Evolutionary conservation across 352 stramenopile species (phyloP), one percentile per base, ranked within the genome.

Genomic region (Phytophthora syringae): DNA sequence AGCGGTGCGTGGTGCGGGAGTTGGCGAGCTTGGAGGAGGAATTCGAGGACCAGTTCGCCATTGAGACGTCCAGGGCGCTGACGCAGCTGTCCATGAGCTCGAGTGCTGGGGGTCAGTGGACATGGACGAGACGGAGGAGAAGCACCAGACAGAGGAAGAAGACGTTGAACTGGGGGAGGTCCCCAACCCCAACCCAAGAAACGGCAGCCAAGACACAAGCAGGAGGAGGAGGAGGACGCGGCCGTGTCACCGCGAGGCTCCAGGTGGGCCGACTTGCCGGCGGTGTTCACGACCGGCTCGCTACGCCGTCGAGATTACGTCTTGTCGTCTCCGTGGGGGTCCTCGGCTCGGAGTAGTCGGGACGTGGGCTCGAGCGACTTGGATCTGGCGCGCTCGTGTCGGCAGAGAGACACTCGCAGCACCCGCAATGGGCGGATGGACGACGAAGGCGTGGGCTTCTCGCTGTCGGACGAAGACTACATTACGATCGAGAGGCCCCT

Each of bases 401-500:
- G 57, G 36, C 68, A 73, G 40, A 32, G 51, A 20, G 70, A 77
- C 27, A 69, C 76, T 16, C 63, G 79, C 2, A 86, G 67, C 52
- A 80, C 71, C 27, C 62, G 77, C 0, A 63, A 81, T 43, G 74
- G 68, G 18, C 70, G 65, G 7, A 60, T 76, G 52, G 56, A 72
- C 47, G 64, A 76, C 9, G 60, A 70, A 64, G 59, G 72, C 32
- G 66, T 79, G 4, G 72, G 69, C 0, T 70, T 77, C 40, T 79
- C 72, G 12, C 73, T 92, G 12, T 92, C 84, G 7, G 84, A 92
- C 21, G 81, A 89, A 66, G 81, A 93, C 43, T 93, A 87, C 34
- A 74, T 93, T 44, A 79, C 79, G 10, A 76, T 87, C 25, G 82
- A 93, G 30, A 75, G 66, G 42, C 71, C 71, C 1, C 48, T 80